Percentiles rank a stretch among this genome's conserved stretches.
Evolutionary conservation across 2,329 filamentous ascomycete genomes (phyloP).

Genomic region (Claviceps sp.): DNA sequence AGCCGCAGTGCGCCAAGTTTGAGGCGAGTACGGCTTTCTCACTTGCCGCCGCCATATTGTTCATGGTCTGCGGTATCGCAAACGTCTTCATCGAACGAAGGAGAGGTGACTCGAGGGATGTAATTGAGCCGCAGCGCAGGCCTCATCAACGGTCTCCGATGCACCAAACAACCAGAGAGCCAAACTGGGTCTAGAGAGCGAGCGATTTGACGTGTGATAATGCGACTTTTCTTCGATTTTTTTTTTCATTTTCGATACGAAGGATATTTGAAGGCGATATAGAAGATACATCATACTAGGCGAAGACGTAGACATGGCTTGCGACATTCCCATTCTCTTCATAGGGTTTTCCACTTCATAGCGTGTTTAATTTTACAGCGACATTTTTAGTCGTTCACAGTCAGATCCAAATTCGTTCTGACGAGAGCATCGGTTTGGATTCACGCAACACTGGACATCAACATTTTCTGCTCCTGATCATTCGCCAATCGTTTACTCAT

Average conservation of each 20-base stretch:
- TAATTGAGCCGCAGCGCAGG: not conserved
- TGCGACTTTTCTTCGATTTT: not conserved
- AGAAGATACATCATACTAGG: not conserved
- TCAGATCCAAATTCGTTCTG: no score
- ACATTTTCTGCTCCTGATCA: no score
- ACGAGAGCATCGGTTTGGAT: no score
- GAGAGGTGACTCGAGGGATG: not conserved
- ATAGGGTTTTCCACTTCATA: not conserved
- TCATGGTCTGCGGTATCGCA: conserved; percentile 44
- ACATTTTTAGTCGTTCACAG: no score
- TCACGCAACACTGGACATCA: no score
- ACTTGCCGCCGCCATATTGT: conserved; percentile 51
- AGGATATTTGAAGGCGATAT: not conserved
- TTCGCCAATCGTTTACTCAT: no score
- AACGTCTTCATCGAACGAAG: conserved; percentile 1
- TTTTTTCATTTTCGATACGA: not conserved
- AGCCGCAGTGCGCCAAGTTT: conserved; percentile 43
- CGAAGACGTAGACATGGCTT: not conserved
- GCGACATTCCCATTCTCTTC: not conserved
- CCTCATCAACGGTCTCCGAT: not conserved
- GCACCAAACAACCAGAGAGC: not conserved
- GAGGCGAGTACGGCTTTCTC: conserved; percentile 52
- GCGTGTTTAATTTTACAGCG: no score
- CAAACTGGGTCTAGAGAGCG: not conserved
- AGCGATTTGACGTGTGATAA: not conserved